Base-by-base conservation (phyloP, 352 stramenopile genomes). In the Pilasporangium apinafurcum region DNA sequence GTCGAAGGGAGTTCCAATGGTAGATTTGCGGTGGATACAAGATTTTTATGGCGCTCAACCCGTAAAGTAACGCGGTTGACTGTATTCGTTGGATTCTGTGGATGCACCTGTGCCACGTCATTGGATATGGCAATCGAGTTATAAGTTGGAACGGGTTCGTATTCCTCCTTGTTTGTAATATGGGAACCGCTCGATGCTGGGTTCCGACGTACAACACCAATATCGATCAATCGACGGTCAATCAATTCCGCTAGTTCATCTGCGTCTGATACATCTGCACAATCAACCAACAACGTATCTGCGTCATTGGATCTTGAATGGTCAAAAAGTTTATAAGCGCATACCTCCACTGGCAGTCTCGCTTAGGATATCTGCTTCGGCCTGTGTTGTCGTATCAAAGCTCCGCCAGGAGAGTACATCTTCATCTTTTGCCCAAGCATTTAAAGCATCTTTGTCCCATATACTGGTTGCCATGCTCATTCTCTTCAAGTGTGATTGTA, bases 381-480 rank as follows among this genome's bases (percentile, higher is more conserved):
- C 18, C 8, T 41, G 37, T 6, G 50, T 51, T 25, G 49, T 30
- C 8, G 60, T 64, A 38, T 67, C 60, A 2, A 72, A 48, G 45
- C 58, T 72, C 31, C 58, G 58, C 62, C 58, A 72, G 25, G 62
- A 72, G 47, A 72, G 46, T 51, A 60, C 27, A 24, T 72, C 62
- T 29, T 72, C 62, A 28, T 72, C 54, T 25, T 28, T 42, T 29
- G 24, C 26, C 42, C 48, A 58, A 10, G 32, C 21, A n/a, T 39
- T 24, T 21, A 24, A 17, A 16, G 38, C 24, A n/a, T 37, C 37
- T 2, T 10, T 16, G 8, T 33, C 27, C 51, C 51, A 59, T 46
- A 54, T 50, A 17, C 37, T 16, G 14, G 1, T 13, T 14, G 26
- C 8, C 20, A 9, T 17, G 25, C 16, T n/a, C n/a, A n/a, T n/a